phyloP scores from a whole-genome alignment of 2,329 filamentous ascomycete genomes.

The Ophiostoma fasciatum region DNA sequence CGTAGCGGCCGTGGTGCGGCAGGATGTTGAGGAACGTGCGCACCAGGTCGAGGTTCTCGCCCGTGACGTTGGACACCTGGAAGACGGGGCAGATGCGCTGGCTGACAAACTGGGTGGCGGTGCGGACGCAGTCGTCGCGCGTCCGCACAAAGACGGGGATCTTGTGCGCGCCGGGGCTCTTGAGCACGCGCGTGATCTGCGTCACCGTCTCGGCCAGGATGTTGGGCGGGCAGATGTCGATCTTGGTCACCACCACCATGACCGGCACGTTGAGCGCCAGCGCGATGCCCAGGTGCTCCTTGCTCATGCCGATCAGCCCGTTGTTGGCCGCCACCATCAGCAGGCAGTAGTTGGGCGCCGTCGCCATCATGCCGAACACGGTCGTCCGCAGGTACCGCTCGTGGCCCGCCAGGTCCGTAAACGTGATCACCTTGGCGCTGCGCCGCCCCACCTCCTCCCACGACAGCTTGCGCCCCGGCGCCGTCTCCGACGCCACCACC shows the following conservation, averaged over 20 bases:
- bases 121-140: conserved; percentile 83
- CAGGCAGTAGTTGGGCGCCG: conserved; percentile 91
- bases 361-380: conserved; percentile 86
- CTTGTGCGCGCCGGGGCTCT: conserved; percentile 84
- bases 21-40: conserved; percentile 90
- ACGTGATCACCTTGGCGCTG: conserved; percentile 91
- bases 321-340: conserved; percentile 99
- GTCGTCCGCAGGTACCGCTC: conserved; percentile 92
- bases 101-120: conserved; percentile 88
- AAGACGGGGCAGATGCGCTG: conserved; percentile 94
- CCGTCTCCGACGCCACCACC: conserved; percentile 65
- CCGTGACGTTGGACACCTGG: conserved; percentile 95
- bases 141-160: conserved; percentile 93
- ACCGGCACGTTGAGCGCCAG: conserved; percentile 90
- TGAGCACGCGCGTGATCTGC: conserved; percentile 84
- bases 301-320: conserved; percentile 92
- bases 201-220: conserved; percentile 88
- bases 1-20: conserved; percentile 86
- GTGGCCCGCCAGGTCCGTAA: conserved; percentile 89
- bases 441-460: conserved; percentile 97
- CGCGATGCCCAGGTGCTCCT: conserved; percentile 92
- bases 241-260: conserved; percentile 96
- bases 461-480: conserved; percentile 63
- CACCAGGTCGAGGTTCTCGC: conserved; percentile 77
- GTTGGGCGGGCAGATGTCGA: conserved; percentile 92